A percentile compares a stretch with the other conserved stretches of the same genome.
These are phyloP conservation scores for Phytophthora uliginosa DNA, from an alignment of 352 stramenopile species.

Conservation along the genomic window DNA sequence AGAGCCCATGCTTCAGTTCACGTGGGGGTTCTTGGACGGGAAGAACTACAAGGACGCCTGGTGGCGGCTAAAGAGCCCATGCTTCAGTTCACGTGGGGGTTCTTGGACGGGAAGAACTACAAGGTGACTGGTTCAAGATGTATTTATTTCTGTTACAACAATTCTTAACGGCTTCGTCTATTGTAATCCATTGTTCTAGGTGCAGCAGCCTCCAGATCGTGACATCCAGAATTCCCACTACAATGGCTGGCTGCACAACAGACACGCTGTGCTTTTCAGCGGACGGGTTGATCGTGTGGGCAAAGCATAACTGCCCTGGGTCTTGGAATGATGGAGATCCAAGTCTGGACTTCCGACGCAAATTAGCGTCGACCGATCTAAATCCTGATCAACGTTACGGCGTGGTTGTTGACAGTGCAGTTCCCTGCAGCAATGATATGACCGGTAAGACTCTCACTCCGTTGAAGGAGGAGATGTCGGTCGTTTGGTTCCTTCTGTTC, in stretches of 20 bases:
- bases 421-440: not conserved
- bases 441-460: too few relatives aligned
- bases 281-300: not conserved
- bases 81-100: too few relatives aligned
- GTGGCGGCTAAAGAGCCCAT: too few relatives aligned
- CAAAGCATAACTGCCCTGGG: not conserved
- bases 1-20: not conserved
- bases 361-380: not conserved
- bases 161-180: not conserved
- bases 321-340: not conserved
- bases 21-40: not conserved
- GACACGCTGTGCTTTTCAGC: not conserved
- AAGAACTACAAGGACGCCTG: too few relatives aligned
- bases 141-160: too few relatives aligned
- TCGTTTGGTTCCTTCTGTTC: too few relatives aligned
- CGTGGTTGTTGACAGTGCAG: not conserved
- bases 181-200: not conserved
- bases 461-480: too few relatives aligned
- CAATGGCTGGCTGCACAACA: not conserved
- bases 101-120: too few relatives aligned
- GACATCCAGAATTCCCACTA: not conserved
- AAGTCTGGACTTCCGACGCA: not conserved
- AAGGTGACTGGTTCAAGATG: not conserved
- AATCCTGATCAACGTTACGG: not conserved
- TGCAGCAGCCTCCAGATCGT: not conserved